Evolutionary conservation across 2,329 filamentous ascomycete species (phyloP).

Genomic region (Neonectria magnoliae): DNA sequence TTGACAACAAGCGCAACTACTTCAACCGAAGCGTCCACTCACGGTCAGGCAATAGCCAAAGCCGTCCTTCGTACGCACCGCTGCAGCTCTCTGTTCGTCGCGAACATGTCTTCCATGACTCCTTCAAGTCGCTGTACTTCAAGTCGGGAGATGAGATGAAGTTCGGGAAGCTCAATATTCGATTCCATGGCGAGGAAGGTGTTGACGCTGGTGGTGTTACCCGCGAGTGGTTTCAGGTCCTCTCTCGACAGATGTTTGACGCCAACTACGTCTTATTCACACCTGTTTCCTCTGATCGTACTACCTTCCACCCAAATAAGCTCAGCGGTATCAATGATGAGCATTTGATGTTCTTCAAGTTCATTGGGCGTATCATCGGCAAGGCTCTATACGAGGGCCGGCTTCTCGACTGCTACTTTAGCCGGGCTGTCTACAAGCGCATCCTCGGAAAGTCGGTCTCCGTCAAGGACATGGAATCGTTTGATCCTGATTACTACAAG

Average conservation of each 20-base stretch:
- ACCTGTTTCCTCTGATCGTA: conserved; percentile 95
- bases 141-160: conserved; percentile 98
- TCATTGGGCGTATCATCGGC: conserved; percentile 97
- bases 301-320: conserved; percentile 98
- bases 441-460: conserved; percentile 95
- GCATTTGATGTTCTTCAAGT: conserved; percentile 98
- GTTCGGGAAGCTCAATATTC: conserved; percentile 97
- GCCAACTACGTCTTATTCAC: conserved; percentile 97
- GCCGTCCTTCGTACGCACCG: conserved; percentile 74
- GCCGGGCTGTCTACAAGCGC: conserved; percentile 96
- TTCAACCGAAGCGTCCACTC: conserved; percentile 92
- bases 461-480: conserved; percentile 99
- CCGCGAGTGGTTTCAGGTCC: conserved; percentile 98
- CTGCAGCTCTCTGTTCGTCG: conserved; percentile 90
- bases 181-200: conserved; percentile 96
- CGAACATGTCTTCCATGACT: conserved; percentile 97
- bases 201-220: conserved; percentile 98
- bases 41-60: conserved; percentile 72
- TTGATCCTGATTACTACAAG: conserved; percentile 99
- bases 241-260: conserved; percentile 98
- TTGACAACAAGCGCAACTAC: conserved; percentile 99
- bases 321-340: conserved; percentile 94
- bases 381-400: conserved; percentile 97
- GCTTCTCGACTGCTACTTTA: conserved; percentile 98
- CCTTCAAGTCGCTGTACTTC: conserved; percentile 98